Evolutionary conservation across 1,284 basidiomycete genomes (phyloP).

Genomic region (Termitomyces sp.): DNA sequence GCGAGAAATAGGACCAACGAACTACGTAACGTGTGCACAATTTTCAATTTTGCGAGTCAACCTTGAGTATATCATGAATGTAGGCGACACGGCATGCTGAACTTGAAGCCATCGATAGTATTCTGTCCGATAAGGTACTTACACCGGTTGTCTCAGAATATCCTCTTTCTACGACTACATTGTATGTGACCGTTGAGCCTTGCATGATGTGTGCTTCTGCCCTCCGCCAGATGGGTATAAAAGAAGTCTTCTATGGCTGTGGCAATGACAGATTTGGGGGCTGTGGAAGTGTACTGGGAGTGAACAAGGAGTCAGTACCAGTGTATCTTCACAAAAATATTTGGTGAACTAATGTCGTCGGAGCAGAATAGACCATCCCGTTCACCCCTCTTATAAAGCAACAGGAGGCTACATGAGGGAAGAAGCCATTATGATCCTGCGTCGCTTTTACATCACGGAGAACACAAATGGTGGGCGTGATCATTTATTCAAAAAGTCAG

Average conservation of each 20-base stretch:
- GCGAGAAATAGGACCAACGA: conserved; percentile 80
- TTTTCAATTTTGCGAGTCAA: background rate
- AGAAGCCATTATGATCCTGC: conserved; percentile 92
- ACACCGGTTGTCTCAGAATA: conserved; percentile 48
- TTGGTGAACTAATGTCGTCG: background rate
- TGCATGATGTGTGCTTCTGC: conserved; percentile 99
- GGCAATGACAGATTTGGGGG: conserved; percentile 97
- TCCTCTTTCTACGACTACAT: conserved; percentile 75
- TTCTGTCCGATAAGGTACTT: conserved; percentile 61
- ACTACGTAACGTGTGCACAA: conserved; percentile 60
- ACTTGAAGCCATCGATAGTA: conserved; percentile 92
- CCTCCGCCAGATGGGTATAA: conserved; percentile 89
- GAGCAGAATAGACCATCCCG: conserved; percentile 57
- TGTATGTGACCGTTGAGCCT: conserved; percentile 98
- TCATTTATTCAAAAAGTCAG: background rate
- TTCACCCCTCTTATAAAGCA: conserved; percentile 73
- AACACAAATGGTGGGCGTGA: conserved; percentile 75
- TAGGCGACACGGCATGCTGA: conserved; percentile 97
- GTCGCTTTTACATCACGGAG: conserved; percentile 94
- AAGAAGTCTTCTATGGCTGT: conserved; percentile 89
- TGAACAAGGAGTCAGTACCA: conserved; percentile 66
- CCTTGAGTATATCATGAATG: background rate
- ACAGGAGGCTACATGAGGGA: conserved; percentile 83
- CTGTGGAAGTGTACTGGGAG: conserved; percentile 90
- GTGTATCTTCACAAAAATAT: conserved; percentile 1